Evolutionary conservation across 257 asterid species (phyloP).

Genomic region (Nicotiana paniculata): DNA sequence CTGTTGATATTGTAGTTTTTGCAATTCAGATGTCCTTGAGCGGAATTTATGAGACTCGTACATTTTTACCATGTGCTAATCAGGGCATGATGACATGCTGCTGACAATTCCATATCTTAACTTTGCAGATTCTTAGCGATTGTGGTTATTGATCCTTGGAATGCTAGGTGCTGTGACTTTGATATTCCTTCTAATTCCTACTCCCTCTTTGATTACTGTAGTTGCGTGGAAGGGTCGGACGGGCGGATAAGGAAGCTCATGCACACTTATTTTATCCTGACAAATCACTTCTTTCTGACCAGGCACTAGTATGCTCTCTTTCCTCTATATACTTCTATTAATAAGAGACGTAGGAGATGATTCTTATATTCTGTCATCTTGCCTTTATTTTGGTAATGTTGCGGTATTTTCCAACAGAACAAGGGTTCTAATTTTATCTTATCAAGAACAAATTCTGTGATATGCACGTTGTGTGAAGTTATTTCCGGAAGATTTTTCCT

Average conservation of each 20-base stretch:
- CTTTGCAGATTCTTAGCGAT: not conserved
- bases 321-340: slow-evolving; percentile 11
- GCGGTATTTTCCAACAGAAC: not conserved
- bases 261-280: slow-evolving; percentile 88
- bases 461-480: not conserved
- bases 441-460: not conserved
- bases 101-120: not conserved
- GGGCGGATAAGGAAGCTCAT: slow-evolving; percentile 98
- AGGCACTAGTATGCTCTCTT: slow-evolving; percentile 70
- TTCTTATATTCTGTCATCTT: not conserved
- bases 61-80: not conserved
- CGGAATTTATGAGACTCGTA: not conserved
- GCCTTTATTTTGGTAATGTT: not conserved
- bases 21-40: not conserved
- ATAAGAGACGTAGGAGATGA: slow-evolving; percentile 3
- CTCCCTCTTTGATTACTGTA: slow-evolving; percentile 23
- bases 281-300: slow-evolving; percentile 81
- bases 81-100: not conserved
- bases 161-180: not conserved
- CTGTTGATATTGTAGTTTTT: not conserved
- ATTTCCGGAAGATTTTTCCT: slow-evolving; percentile 4
- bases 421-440: not conserved
- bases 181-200: not conserved
- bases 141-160: not conserved
- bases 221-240: slow-evolving; percentile 99